Evolutionary conservation across 169 alveolate species (phyloP).

Genomic region (Cryptosporidium ubiquitum): DNA sequence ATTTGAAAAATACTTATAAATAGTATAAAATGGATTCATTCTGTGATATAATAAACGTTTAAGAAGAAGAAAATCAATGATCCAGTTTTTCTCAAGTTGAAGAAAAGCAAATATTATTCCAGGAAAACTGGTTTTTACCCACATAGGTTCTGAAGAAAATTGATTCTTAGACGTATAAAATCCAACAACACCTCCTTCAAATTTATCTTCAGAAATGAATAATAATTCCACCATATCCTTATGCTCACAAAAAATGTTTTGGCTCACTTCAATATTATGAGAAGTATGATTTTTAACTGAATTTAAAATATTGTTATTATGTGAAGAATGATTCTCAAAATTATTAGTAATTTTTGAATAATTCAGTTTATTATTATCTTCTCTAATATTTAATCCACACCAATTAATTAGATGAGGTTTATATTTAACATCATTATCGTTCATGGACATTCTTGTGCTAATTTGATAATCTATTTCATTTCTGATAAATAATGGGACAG

Average conservation of each 20-base stretch:
- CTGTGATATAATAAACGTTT: constrained; percentile 31
- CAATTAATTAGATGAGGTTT: constrained; percentile 68
- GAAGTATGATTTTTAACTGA: not conserved
- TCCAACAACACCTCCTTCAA: constrained; percentile 43
- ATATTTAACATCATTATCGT: constrained; percentile 29
- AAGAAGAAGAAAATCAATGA: constrained; percentile 32
- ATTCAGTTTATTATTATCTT: not conserved
- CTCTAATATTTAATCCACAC: constrained; percentile 52
- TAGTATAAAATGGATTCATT: constrained; percentile 14
- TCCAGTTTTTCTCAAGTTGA: constrained; percentile 69
- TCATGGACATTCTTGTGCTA: not conserved
- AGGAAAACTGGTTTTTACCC: constrained; percentile 66
- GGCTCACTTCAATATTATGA: not conserved
- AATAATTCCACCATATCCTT: constrained; percentile 58
- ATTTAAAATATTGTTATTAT: not conserved
- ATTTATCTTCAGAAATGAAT: constrained; percentile 48
- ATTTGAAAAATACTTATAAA: not conserved
- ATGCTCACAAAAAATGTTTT: constrained; percentile 34
- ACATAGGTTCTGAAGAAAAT: constrained; percentile 49
- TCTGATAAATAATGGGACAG: constrained; percentile 32
- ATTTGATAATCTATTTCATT: constrained; percentile 36
- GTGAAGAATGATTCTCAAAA: not conserved
- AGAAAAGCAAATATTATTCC: constrained; percentile 54
- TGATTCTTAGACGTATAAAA: constrained; percentile 53
- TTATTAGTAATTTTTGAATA: not conserved